Conservation (phyloP, 352 stramenopile species). For the Halophytophthora polymorphica region DNA sequence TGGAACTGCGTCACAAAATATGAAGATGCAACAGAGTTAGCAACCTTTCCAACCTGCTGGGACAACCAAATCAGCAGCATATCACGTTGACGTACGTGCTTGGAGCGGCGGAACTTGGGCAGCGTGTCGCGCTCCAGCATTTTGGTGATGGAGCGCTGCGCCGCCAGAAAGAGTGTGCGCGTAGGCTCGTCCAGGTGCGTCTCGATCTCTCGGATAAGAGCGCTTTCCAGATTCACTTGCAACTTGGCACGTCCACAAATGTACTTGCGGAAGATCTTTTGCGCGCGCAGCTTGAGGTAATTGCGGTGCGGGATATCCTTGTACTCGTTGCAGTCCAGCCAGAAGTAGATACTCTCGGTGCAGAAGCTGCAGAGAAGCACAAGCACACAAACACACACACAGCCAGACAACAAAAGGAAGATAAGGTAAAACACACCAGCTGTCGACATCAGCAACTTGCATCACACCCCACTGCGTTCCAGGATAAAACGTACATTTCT, state of each 20-base stretch:
- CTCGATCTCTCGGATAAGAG: constrained; percentile 54
- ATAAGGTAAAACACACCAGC: too few species aligned
- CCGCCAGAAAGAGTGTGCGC: constrained; percentile 54
- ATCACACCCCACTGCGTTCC: background rate
- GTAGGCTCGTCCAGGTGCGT: constrained; percentile 50
- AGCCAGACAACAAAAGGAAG: background rate
- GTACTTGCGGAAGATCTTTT: constrained; percentile 83
- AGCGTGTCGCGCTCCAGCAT: constrained; percentile 77
- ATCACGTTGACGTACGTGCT: constrained; percentile 47
- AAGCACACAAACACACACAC: constrained; percentile 1
- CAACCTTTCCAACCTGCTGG: background rate
- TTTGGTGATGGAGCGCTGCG: constrained; percentile 65
- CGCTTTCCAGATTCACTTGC: constrained; percentile 68
- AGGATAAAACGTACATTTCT: constrained; percentile 61
- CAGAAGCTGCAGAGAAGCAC: constrained; percentile 44
- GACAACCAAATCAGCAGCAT: background rate
- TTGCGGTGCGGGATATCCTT: constrained; percentile 72
- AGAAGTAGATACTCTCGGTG: constrained; percentile 83
- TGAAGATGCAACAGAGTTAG: too few species aligned
- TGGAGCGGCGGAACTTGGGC: constrained; percentile 69
- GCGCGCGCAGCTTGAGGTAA: constrained; percentile 70
- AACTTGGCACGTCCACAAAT: constrained; percentile 60
- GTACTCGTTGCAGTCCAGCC: constrained; percentile 81
- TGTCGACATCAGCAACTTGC: background rate
- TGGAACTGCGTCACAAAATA: constrained; percentile 29